phyloP scores from a whole-genome alignment of 495 filamentous ascomycete genomes.

The Xylaria castorea region DNA sequence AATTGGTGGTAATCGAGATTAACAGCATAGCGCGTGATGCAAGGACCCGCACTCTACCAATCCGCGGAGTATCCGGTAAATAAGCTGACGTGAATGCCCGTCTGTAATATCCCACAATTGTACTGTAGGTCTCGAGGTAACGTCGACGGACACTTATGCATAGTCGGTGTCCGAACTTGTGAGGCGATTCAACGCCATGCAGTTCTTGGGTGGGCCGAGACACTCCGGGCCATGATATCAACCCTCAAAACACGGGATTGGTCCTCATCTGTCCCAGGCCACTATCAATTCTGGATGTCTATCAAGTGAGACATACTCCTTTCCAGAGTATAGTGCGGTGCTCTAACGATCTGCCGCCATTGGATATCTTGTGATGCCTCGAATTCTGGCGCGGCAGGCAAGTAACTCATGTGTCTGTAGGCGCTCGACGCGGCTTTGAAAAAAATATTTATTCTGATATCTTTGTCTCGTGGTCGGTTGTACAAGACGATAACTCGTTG shows the following conservation, averaged over 20 bases:
- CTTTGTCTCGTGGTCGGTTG: not conserved
- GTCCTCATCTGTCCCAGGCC: not conserved
- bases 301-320: not conserved
- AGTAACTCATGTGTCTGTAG: not conserved
- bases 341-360: not conserved
- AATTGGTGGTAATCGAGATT: conserved; percentile 1
- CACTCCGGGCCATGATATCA: not conserved
- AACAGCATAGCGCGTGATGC: not conserved
- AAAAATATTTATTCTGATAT: not conserved
- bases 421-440: conserved; percentile 9
- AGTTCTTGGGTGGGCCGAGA: not conserved
- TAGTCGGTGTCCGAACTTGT: not conserved
- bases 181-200: not conserved
- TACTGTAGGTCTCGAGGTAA: not conserved
- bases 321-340: not conserved
- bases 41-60: not conserved
- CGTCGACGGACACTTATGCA: conserved; percentile 6
- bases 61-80: not conserved
- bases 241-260: not conserved
- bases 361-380: not conserved
- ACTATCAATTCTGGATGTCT: not conserved
- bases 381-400: not conserved
- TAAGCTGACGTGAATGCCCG: not conserved
- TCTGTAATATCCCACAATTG: not conserved
- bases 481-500: not conserved